Conservation (phyloP, 352 stramenopile genomes). For the Peronospora farinosa region DNA sequence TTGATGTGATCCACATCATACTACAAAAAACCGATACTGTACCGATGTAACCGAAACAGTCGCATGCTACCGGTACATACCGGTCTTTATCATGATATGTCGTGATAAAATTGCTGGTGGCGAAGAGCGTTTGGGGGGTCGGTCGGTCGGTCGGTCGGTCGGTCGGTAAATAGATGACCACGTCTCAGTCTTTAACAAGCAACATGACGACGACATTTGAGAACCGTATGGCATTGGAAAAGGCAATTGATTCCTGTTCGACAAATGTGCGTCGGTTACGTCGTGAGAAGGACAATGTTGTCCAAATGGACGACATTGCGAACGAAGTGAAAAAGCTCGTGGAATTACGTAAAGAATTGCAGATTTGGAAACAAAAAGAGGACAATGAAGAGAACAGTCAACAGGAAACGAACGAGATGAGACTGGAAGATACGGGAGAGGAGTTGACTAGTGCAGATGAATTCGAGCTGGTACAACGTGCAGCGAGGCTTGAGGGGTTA, state of each 20-base stretch:
- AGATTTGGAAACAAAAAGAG: slow-evolving; percentile 40
- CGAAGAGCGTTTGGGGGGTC: no score
- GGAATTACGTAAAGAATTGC: slow-evolving; percentile 62
- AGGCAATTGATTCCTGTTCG: slow-evolving; percentile 51
- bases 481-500: slow-evolving; percentile 9
- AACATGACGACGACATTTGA: no score
- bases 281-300: slow-evolving; percentile 25
- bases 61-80: no score
- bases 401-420: slow-evolving; percentile 14
- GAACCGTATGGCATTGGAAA: slow-evolving; percentile 34
- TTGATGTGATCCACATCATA: not conserved
- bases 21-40: no score
- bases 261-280: slow-evolving; percentile 44
- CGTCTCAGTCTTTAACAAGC: no score
- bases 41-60: no score
- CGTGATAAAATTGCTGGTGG: no score
- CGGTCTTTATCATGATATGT: no score
- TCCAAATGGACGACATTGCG: slow-evolving; percentile 43
- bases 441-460: slow-evolving; percentile 6
- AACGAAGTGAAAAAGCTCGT: slow-evolving; percentile 57
- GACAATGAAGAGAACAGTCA: slow-evolving; percentile 23
- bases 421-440: slow-evolving; percentile 10
- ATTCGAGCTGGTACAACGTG: slow-evolving; percentile 18
- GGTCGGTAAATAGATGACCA: no score
- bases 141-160: no score